Conservation (phyloP, 1,284 basidiomycete species). For the Cutaneotrichosporon cutaneum region DNA sequence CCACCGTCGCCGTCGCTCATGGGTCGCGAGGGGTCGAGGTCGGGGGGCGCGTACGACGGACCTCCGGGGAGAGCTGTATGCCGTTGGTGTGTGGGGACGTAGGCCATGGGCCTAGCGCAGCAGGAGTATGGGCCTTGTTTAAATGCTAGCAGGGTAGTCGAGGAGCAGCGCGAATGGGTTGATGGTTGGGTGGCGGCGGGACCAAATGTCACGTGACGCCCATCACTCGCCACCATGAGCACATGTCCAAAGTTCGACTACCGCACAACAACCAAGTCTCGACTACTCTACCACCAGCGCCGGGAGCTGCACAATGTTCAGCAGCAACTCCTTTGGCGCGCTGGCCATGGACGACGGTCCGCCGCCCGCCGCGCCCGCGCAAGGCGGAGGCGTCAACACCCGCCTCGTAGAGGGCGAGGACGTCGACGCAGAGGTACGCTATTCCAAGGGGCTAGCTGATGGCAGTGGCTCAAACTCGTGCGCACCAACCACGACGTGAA, state of each 20-base stretch:
- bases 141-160: too few relatives aligned
- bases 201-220: background rate
- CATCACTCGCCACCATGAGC: background rate
- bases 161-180: background rate
- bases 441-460: constrained; percentile 1
- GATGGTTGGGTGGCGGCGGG: constrained; percentile 9
- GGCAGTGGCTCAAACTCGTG: constrained; percentile 51
- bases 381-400: constrained; percentile 28
- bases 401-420: constrained; percentile 44
- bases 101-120: constrained; percentile 31
- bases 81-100: constrained; percentile 40
- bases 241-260: constrained; percentile 1
- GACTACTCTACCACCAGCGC: background rate
- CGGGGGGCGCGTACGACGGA: constrained; percentile 41
- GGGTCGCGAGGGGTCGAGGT: constrained; percentile 28
- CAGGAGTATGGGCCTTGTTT: too few relatives aligned
- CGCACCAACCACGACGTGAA: constrained; percentile 52
- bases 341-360: constrained; percentile 34
- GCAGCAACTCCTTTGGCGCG: constrained; percentile 40
- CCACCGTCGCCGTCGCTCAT: constrained; percentile 22
- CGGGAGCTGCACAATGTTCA: constrained; percentile 28
- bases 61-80: constrained; percentile 23
- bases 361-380: background rate
- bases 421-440: constrained; percentile 44
- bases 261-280: background rate